Base-by-base conservation (phyloP, 371 early-diverging fungal species). In the Chytridium lagenaria region DNA sequence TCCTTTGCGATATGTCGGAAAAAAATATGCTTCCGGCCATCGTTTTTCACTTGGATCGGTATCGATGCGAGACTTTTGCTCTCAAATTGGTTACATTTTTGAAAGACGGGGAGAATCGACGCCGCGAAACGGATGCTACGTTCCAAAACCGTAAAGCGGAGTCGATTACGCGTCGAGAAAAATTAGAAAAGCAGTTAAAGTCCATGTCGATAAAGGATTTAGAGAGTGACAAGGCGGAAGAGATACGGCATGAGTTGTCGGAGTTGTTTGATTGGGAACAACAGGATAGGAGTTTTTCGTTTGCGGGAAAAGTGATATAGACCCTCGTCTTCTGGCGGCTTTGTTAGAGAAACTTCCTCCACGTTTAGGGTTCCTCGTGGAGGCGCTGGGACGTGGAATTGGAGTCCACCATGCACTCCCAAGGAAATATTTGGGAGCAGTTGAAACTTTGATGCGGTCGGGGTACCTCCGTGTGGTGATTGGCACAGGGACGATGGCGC, bases 381-480 rank as follows among this genome's bases (percentile, higher is more conserved):
- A 51, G 31, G 82, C 78, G 12, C 76, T 88, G 22, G 74, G 79
- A 44, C 79, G 89, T 51, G 90, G 90, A 23, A 84, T 90, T 36
- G 90, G 88, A n/a, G 80, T 90, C 26, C 90, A 90, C 77, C 89
- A 89, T 72, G 82, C 76, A 44, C 76, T 86, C 68, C 79, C 77
- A 66, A 80, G 78, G 61, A 85, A 76, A 55, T 89, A 86, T 69
- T 70, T 83, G 51, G 72, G 75, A 59, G 69, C 79, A 28, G 85
- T 88, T 36, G 90, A 90, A 72, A 83, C 83, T 22, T 78, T 87
- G 40, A 88, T 88, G 77, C 80, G 90, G 61, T 74, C 76, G 38
- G 83, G 86, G 64, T 82, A 84, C 73, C 71, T 90, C 33, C 67
- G 80, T 31, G 84, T 90, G 0, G 74, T 88, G 5, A 82, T 90